Base-by-base conservation (phyloP, 1,139 yeast genomes). In the Taphrina populina region DNA sequence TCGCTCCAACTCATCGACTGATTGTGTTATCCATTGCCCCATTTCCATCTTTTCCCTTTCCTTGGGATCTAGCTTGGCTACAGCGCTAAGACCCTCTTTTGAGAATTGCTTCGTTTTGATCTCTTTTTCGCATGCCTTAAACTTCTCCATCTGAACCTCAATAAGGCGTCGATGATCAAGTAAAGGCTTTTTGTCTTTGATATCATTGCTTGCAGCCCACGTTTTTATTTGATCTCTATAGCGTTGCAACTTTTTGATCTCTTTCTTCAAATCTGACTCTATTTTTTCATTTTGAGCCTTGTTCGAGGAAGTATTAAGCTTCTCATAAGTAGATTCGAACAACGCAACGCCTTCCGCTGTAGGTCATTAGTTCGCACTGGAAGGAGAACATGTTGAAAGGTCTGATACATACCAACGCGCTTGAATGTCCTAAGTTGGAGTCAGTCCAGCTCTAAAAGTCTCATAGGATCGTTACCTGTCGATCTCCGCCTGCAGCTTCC, bases 61-160 rank as follows among this genome's bases (percentile, higher is more conserved):
- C 61, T 82, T 84, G 17, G 92, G 94, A 69, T 87, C 95, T 41
- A 80, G 72, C 60, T 79, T 76, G 59, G 81, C 79, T 29, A 79
- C 76, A 64, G 83, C 78, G 59, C 85, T 88, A 63, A 92, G 76
- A 0, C 97, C 98, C 71, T 92, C 98, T 67, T 88, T 88, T 37
- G 95, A 84, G 67, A 88, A 94, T 58, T 95, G 96, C 69, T 94
- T 94, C 33, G 95, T 90, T 72, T 94, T 94, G 81, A 88, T 85
- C 64, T 85, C 82, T 72, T 90, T 87, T 69, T 94, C 99, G 63
- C 90, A 86, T 54, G 92, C 92, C 69, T 94, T 94, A 72, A 94
- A 94, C 64, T 92, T 80, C 71, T 94, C 98, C 99, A 92, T 92
- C 57, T 94, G 95, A 67, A 80, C 80, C 70, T 94, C 96, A 63